These are phyloP conservation scores for Cucurbita moschata DNA, from an alignment of 306 rosid genomes.

Conservation along the genomic window DNA sequence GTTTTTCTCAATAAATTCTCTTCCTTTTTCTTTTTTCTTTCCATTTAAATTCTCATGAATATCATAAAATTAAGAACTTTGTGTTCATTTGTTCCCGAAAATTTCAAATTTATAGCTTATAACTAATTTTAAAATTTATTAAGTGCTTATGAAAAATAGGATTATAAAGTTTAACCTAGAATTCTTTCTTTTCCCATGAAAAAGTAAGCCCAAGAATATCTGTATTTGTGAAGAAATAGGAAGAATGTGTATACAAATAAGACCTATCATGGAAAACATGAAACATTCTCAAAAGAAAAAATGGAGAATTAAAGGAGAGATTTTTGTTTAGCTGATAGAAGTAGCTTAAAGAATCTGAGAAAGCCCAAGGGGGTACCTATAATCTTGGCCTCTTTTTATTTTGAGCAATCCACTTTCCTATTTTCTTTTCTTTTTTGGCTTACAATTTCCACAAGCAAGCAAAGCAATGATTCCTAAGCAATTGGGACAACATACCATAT, in stretches of 20 bases:
- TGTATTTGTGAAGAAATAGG: neutral
- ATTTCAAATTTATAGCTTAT: too few relatives aligned
- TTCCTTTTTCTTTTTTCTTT: neutral
- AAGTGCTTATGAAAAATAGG: too few relatives aligned
- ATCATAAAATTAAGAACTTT: too few relatives aligned
- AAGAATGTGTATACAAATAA: neutral
- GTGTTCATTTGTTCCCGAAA: too few relatives aligned
- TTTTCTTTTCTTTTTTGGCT: constrained; percentile 11
- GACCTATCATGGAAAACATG: neutral
- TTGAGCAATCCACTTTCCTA: neutral
- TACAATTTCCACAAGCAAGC: constrained; percentile 20
- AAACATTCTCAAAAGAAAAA: neutral
- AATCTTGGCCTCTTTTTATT: constrained; percentile 6
- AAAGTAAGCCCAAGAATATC: neutral
- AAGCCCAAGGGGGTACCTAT: neutral
- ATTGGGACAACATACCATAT: neutral
- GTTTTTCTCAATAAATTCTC: neutral
- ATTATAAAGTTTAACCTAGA: too few relatives aligned
- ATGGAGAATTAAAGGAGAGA: neutral
- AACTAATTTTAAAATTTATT: too few relatives aligned
- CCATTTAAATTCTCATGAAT: neutral
- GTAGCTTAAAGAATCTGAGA: constrained; percentile 7
- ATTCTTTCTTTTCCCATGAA: neutral
- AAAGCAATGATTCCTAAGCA: constrained; percentile 24
- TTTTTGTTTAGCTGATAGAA: neutral